Base-by-base conservation (phyloP, 345 rosid genomes). In the Xanthoceras sorbifolium region DNA sequence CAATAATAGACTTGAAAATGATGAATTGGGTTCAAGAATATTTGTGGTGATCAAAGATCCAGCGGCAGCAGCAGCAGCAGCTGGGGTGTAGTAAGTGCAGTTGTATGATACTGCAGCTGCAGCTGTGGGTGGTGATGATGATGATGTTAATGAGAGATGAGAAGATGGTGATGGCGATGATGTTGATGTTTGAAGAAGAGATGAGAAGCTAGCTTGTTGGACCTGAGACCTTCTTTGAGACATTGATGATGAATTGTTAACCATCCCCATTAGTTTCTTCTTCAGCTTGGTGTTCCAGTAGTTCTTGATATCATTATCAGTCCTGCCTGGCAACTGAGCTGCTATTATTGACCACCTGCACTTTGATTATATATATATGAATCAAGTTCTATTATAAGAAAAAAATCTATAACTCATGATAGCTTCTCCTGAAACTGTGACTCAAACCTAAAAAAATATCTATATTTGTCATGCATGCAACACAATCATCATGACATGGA, bases 261-360 rank as follows among this genome's bases (percentile, higher is more conserved):
- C 78, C 76, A 79, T 69, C 23, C 78, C 76, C 81, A 88, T 79
- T 63, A 95, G 90, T 73, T 92, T 90, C 91, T 79, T 83, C 83
- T 72, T 77, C 14, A 14, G 20, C 20, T 48, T 48, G n/a, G 54
- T 3, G 54, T 48, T 20, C 54, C 54, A 48, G 54, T 48, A 20
- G 20, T 48, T 48, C 15, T 48, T 48, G 20, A 48, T 48, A 20
- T 48, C n/a, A 9, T 48, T 48, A 17, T 48, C 54, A 14, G 54
- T 48, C 15, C 54, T 48, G 14, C 54, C 54, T 14, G 54, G 20
- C 3, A 48, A 17, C 20, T 17, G 5, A 4, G 18, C 18, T 3
- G 54, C 54, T 14, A 48, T 48, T 1, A 20, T 48, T 20, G 54
- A 48, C 54, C 54, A 48, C 15, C 54, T 48, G 85, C 83, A 82